phyloP scores from a whole-genome alignment of 1,139 yeast species.

The Tardiomyces depauwii region DNA sequence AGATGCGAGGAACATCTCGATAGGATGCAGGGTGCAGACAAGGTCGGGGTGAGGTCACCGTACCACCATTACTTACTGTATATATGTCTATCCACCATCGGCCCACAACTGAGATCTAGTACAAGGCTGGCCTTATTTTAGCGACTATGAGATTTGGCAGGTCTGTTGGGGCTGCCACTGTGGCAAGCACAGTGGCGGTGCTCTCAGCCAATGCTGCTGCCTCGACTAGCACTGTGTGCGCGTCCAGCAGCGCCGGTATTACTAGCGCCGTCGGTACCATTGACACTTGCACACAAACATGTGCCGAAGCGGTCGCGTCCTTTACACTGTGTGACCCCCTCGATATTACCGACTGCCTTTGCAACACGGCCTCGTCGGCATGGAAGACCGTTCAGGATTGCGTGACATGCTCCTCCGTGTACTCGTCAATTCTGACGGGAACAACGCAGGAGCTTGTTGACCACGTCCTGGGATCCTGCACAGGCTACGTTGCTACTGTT shows the following conservation, averaged over 20 bases:
- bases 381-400: background rate
- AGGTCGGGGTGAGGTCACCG: too few species aligned
- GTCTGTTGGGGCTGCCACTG: background rate
- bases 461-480: background rate
- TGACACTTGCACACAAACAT: background rate
- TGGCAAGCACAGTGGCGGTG: background rate
- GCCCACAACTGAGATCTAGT: too few species aligned
- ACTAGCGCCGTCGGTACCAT: background rate
- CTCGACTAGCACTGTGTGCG: background rate
- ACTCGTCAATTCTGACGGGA: background rate
- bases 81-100: background rate
- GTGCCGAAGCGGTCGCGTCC: background rate
- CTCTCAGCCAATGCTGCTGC: background rate
- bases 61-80: background rate
- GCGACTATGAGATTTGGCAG: background rate
- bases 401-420: background rate
- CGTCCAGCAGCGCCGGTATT: background rate
- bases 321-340: background rate
- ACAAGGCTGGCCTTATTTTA: background rate
- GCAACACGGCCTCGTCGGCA: background rate
- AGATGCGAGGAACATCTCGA: background rate
- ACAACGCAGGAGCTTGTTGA: background rate
- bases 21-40: background rate
- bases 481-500: background rate
- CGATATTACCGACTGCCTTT: background rate